Evolutionary conservation across 169 alveolate species (phyloP), one percentile per base, ranked within the genome.

Genomic region (Cryptosporidium tyzzeri): DNA sequence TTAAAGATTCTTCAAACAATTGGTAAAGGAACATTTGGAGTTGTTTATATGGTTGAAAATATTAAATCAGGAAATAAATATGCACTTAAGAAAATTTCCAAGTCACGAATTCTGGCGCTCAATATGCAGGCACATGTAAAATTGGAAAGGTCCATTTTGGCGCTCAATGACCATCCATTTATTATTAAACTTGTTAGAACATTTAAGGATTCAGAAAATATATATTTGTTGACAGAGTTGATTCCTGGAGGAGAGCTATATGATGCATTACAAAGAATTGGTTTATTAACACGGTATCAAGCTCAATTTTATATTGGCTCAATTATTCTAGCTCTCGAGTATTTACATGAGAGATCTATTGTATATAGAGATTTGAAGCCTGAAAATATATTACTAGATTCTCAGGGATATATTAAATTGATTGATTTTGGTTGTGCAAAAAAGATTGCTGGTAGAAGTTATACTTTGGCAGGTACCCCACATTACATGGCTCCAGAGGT

Each of bases 401-500:
- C 95, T 58, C 97, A 98, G 71, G 99, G 99, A n/a, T 97, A 97
- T 91, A 94, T 97, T 37, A 98, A 97, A 86, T 92, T 97, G 62
- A 96, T 97, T 45, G 99, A 98, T 92, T 95, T 98, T 62, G 99
- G 99, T 39, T 96, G 99, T 84, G 99, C 99, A 33, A 97, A 97
- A 89, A 96, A 95, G 69, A 93, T 98, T 23, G 91, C 92, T 84
- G 97, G 97, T 18, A 94, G 98, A 89, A 95, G 98, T 7, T 97
- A 94, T 86, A 97, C 99, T 26, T 95, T 97, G 35, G 96, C 96
- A n/a, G 99, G 99, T 0, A 97, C 99, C 1, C 99, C 99, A 51
- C 99, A 97, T 86, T 97, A 97, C 68, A 97, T 97, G 99, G 98
- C 99, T 7, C 99, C 99, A 10, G 97, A 97, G 61, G 95, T 96